Conservation (phyloP, 2,329 filamentous ascomycete species). For the Blastomyces silverae region DNA sequence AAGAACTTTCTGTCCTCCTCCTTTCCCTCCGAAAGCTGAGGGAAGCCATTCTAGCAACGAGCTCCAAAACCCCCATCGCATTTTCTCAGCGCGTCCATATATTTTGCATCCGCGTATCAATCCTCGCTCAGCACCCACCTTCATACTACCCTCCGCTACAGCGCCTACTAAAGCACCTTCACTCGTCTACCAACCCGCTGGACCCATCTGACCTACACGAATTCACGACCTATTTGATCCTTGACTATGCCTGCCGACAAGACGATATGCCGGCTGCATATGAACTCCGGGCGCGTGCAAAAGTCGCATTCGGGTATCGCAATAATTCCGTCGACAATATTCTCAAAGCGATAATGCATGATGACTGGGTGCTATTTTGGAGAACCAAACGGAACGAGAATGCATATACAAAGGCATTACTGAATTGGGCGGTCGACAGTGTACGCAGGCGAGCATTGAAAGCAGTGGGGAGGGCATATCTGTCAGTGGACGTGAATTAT, state of each 20-base stretch:
- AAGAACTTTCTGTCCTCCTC: slow-evolving; percentile 66
- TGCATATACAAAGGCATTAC: slow-evolving; percentile 68
- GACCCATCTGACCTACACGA: slow-evolving; percentile 68
- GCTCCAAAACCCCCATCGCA: slow-evolving; percentile 64
- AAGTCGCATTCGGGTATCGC: slow-evolving; percentile 50
- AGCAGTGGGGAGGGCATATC: slow-evolving; percentile 75
- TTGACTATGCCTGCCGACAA: slow-evolving; percentile 83
- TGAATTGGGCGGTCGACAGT: slow-evolving; percentile 73
- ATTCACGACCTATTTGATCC: slow-evolving; percentile 69
- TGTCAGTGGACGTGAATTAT: slow-evolving; percentile 67
- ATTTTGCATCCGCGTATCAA: slow-evolving; percentile 78
- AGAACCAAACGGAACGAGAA: slow-evolving; percentile 65
- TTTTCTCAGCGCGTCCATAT: slow-evolving; percentile 88
- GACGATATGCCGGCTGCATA: slow-evolving; percentile 68
- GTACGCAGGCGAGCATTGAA: slow-evolving; percentile 73
- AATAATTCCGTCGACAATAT: slow-evolving; percentile 64
- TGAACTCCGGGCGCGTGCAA: slow-evolving; percentile 50
- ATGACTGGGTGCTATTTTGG: slow-evolving; percentile 78
- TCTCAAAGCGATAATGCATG: slow-evolving; percentile 64
- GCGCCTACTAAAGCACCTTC: slow-evolving; percentile 67
- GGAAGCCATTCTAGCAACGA: slow-evolving; percentile 70
- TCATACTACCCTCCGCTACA: slow-evolving; percentile 84
- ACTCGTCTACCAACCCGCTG: slow-evolving; percentile 58
- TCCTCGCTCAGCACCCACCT: slow-evolving; percentile 74
- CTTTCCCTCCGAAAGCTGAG: slow-evolving; percentile 84